Percentiles rank a stretch among this genome's conserved stretches.
Evolutionary conservation across 257 asterid genomes (phyloP).

Genomic region (Avicennia marina): DNA sequence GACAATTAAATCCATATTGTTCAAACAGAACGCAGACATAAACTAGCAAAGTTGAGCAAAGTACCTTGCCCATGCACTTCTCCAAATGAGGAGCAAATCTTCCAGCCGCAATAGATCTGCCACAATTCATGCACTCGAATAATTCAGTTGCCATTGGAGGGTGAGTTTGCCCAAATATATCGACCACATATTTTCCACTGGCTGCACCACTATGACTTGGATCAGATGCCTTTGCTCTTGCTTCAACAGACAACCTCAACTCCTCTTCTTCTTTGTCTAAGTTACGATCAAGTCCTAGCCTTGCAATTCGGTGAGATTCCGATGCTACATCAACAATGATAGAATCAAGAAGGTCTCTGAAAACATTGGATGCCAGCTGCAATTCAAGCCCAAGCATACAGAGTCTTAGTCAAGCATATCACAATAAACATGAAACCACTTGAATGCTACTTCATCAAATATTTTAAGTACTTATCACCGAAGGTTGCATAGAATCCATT

Average conservation of each 20-base stretch:
- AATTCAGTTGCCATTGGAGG: constrained; percentile 83
- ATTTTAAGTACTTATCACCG: neutral
- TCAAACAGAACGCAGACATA: neutral
- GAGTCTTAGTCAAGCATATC: neutral
- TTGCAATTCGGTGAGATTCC: constrained; percentile 83
- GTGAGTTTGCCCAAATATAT: constrained; percentile 92
- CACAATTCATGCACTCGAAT: constrained; percentile 91
- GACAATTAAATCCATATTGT: neutral
- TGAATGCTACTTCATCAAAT: neutral
- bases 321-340: constrained; percentile 89
- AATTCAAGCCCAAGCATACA: neutral
- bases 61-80: constrained; percentile 99
- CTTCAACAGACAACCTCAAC: constrained; percentile 73
- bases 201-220: constrained; percentile 71
- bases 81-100: constrained; percentile 96
- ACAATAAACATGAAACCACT: neutral
- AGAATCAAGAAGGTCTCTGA: constrained; percentile 68
- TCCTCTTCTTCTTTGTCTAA: constrained; percentile 87
- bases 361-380: constrained; percentile 58
- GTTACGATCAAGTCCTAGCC: constrained; percentile 82
- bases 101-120: constrained; percentile 76
- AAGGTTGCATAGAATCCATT: neutral
- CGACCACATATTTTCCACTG: constrained; percentile 77
- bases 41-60: neutral
- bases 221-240: constrained; percentile 72